Evolutionary conservation across 2,329 filamentous ascomycete species (phyloP).

Genomic region (Paraconiothyrium brasiliense): DNA sequence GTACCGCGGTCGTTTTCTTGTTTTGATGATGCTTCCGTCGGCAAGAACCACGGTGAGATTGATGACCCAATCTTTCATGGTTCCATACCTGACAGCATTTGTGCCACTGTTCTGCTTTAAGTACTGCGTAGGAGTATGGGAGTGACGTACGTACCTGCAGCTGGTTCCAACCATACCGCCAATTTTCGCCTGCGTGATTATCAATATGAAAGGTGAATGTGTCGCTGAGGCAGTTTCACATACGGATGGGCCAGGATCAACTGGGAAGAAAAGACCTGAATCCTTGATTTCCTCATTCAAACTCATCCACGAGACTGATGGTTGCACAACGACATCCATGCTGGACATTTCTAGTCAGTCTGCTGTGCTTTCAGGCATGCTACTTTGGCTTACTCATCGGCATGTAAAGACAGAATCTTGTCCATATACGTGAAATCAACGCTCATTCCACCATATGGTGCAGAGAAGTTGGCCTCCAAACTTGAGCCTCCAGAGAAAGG

Average conservation of each 20-base stretch:
- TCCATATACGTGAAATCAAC: conserved; percentile 93
- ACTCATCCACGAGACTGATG: conserved; percentile 90
- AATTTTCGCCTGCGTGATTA: conserved; percentile 68
- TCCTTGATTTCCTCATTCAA: conserved; percentile 79
- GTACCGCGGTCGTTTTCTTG: conserved; percentile 73
- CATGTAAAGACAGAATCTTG: conserved; percentile 78
- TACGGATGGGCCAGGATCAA: conserved; percentile 77
- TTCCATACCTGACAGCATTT: conserved; percentile 82
- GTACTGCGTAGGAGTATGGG: conserved; percentile 37
- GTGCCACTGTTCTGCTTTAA: conserved; percentile 67
- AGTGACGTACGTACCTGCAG: conserved; percentile 48
- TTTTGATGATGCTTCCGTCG: conserved; percentile 82
- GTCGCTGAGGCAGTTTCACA: conserved; percentile 17
- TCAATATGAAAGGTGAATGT: conserved; percentile 24
- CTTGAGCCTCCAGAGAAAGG: conserved; percentile 88
- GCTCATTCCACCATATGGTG: conserved; percentile 85
- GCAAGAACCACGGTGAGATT: conserved; percentile 83
- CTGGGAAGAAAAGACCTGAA: conserved; percentile 86
- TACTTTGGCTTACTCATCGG: conserved; percentile 67
- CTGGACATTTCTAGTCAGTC: conserved; percentile 41
- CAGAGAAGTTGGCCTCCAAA: conserved; percentile 89
- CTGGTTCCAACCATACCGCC: conserved; percentile 86
- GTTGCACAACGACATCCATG: conserved; percentile 93
- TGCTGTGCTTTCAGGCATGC: neutral
- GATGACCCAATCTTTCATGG: conserved; percentile 89